Base-by-base conservation (phyloP, 805 yeast species). In the Monosporozyma unispora region DNA sequence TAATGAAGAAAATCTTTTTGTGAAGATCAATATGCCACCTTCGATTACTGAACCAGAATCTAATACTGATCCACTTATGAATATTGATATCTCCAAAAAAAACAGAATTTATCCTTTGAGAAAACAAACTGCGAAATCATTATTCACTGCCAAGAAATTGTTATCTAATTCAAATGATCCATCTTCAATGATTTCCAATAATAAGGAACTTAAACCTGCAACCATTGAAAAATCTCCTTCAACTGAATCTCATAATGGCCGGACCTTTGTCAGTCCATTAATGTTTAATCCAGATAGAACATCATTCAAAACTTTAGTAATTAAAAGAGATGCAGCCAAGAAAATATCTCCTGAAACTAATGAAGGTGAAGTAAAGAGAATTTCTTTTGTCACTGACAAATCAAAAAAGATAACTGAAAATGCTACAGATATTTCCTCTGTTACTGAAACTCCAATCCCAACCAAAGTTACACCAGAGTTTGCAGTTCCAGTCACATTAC, bases 111-210 rank as follows among this genome's bases (percentile, higher is more conserved):
- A 77, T 44, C 70, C 79, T n/a, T 81, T 85, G 0, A 82, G 79
- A 55, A 77, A 77, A 59, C 67, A 84, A 31, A 75, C 84, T 1
- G 90, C 93, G 42, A 79, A 73, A 50, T 81, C 85, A 2, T 61
- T 80, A 42, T 79, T 78, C 53, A 64, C 69, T 40, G 47, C 50
- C 9, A 48, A 35, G 35, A 46, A 22, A 8, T 31, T 42, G 21
- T 19, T 41, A 28, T 16, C 33, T 27, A 27, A 31, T 16, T 21
- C 22, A 16, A 31, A 18, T 25, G 44, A 14, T 33, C 19, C 35
- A 33, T n/a, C 46, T 29, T 12, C 35, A 4, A 8, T 10, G 16
- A 22, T 11, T 35, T 18, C 39, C 4, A 18, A 9, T 6, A 35
- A 35, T 19, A 18, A 18, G 9, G 23, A 33, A 14, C 4, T 16